Evolutionary conservation across 2,329 filamentous ascomycete genomes (phyloP), one percentile per base, ranked within the genome.

Genomic region (Trichoderma sp.): DNA sequence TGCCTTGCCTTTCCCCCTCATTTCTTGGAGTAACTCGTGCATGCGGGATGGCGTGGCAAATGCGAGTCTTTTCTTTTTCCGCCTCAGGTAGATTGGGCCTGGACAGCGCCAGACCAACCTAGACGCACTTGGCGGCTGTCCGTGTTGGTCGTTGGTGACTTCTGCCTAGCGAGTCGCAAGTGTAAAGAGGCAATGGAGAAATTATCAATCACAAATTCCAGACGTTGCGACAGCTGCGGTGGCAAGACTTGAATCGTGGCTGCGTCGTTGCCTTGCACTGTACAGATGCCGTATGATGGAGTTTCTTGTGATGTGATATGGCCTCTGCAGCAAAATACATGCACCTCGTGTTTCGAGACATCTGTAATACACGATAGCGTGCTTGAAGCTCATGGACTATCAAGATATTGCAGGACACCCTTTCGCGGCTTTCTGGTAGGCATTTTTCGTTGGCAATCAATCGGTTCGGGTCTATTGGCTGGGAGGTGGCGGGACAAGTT

Each of bases 11-110:
- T 18, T 38, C 18, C 60, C 69, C 60, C 71, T 73, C 60, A 38
- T 56, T 56, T 56, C 3, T 72, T 64, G 69, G 69, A 53, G 59
- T 64, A 35, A 14, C 62, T 45, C 35, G 56, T 53, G 65, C 45
- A 69, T 69, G 45, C 53, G 7, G 41, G 27, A 59, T 59, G 66
- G 45, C 66, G 50, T 73, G 59, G 59, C 71, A 73, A 64, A 73
- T 73, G 71, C 71, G 53, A n/a, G n/a, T 63, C 53, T 56, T 35
- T 38, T 14, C 12, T n/a, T 41, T 12, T 35, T 8, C 35, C 35
- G 24, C 69, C 59, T 50, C 60, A 16, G 11, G 29, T 53, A 56
- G 21, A 53, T 59, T 62, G 33, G 50, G 68, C 33, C 59, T 35
- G 59, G 38, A 41, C 38, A 41, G 68, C 29, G 68, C 53, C 59